phyloP scores from a whole-genome alignment of 257 asterid genomes.

The Verbascum thapsus region DNA sequence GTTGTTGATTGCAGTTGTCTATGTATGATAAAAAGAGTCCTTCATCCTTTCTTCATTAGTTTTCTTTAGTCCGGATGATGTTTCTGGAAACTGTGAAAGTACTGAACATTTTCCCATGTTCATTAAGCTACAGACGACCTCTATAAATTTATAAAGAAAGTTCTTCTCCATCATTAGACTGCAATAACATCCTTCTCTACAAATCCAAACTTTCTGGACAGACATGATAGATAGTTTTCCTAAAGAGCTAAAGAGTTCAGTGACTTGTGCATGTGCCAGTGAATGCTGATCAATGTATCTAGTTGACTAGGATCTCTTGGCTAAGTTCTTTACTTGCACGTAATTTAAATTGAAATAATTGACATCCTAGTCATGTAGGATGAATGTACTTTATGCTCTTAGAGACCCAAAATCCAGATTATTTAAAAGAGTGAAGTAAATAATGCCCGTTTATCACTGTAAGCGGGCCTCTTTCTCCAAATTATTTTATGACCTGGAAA shows the following conservation, averaged over 20 bases:
- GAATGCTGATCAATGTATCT: background rate
- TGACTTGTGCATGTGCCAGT: conserved; percentile 10
- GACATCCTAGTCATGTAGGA: background rate
- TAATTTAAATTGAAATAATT: background rate
- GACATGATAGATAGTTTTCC: background rate
- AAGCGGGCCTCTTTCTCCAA: background rate
- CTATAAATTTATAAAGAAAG: conserved; percentile 14
- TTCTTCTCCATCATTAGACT: background rate
- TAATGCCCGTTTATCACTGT: background rate
- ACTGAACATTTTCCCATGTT: background rate
- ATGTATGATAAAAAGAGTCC: background rate
- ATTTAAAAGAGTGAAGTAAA: background rate
- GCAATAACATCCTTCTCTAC: background rate
- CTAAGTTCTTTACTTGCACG: background rate
- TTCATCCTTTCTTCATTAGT: background rate
- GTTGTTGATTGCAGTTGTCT: conserved; percentile 10
- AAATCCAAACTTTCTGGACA: background rate
- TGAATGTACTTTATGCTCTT: background rate
- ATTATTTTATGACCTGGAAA: background rate
- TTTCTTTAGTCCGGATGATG: background rate
- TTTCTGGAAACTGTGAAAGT: background rate
- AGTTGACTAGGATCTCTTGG: conserved; percentile 3
- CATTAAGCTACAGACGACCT: conserved; percentile 5
- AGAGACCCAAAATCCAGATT: background rate
- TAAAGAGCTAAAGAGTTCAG: background rate